A percentile compares a stretch with the other conserved stretches of the same genome.
These are phyloP conservation scores for Ceriops tagal DNA, from an alignment of 345 rosid species.

Conservation along the genomic window DNA sequence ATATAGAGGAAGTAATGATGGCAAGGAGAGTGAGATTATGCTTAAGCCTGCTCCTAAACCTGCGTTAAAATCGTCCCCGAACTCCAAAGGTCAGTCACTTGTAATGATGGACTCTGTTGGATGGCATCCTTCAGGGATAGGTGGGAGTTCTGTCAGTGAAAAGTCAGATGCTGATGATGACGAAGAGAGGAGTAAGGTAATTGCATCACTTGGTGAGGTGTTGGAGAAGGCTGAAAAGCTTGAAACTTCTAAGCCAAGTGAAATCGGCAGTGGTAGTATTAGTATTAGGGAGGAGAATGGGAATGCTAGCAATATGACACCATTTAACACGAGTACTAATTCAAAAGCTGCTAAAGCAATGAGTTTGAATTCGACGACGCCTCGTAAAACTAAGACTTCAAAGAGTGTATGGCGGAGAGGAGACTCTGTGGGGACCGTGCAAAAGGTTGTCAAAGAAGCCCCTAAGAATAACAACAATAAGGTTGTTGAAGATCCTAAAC, in stretches of 20 bases:
- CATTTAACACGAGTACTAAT: slow-evolving; percentile 31
- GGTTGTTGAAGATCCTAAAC: slow-evolving; percentile 22
- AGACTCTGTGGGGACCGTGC: slow-evolving; percentile 56
- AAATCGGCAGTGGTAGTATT: neutral
- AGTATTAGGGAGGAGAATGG: slow-evolving; percentile 30
- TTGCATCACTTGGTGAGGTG: slow-evolving; percentile 83
- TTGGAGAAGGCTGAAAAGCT: slow-evolving; percentile 85
- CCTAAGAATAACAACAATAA: slow-evolving; percentile 37
- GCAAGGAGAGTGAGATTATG: slow-evolving; percentile 48
- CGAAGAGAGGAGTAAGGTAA: slow-evolving; percentile 65
- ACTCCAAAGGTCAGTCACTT: slow-evolving; percentile 2
- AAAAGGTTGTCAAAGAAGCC: slow-evolving; percentile 59
- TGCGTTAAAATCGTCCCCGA: slow-evolving; percentile 45
- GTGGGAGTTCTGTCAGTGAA: slow-evolving; percentile 20
- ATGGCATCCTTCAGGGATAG: slow-evolving; percentile 31
- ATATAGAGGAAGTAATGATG: slow-evolving; percentile 35
- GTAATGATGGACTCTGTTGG: slow-evolving; percentile 32
- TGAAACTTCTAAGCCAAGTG: slow-evolving; percentile 43
- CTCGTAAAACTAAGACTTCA: slow-evolving; percentile 52
- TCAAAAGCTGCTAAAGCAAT: slow-evolving; percentile 26
- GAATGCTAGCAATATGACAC: slow-evolving; percentile 29
- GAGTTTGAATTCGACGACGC: slow-evolving; percentile 21
- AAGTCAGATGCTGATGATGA: slow-evolving; percentile 32
- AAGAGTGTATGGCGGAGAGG: slow-evolving; percentile 99
- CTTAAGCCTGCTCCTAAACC: slow-evolving; percentile 88